Evolutionary conservation across 2,329 filamentous ascomycete species (phyloP).

Genomic region (Chaetomium olivaceum): DNA sequence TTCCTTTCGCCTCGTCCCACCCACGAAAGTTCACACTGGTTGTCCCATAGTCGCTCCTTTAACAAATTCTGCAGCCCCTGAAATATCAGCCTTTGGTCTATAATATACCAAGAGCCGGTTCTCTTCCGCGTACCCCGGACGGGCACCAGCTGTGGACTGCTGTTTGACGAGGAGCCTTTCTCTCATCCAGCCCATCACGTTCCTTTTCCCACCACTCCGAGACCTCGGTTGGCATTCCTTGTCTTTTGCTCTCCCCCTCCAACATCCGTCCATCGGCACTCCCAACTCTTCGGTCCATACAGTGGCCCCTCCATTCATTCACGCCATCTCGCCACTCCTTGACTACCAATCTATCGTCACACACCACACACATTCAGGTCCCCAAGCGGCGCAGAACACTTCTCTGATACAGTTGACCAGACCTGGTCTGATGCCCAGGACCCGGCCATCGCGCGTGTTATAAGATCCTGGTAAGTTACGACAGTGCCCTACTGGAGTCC

Average conservation of each 20-base stretch:
- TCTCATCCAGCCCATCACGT: slow-evolving; percentile 38
- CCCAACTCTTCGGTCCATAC: slow-evolving; percentile 41
- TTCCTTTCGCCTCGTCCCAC: slow-evolving; percentile 50
- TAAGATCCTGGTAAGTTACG: slow-evolving; percentile 46
- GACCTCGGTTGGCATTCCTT: slow-evolving; percentile 29
- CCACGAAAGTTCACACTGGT: slow-evolving; percentile 41
- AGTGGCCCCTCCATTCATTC: slow-evolving; percentile 34
- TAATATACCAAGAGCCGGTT: slow-evolving; percentile 57
- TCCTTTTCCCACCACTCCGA: slow-evolving; percentile 37
- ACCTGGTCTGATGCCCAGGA: slow-evolving; percentile 36
- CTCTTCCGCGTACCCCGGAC: slow-evolving; percentile 50
- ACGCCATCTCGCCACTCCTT: slow-evolving; percentile 18
- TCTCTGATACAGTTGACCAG: slow-evolving; percentile 34
- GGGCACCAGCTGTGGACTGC: slow-evolving; percentile 42
- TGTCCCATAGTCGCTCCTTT: slow-evolving; percentile 53
- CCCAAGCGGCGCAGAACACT: slow-evolving; percentile 26
- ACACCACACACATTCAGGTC: slow-evolving; percentile 8
- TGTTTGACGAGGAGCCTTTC: slow-evolving; percentile 46
- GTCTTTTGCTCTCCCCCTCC: slow-evolving; percentile 24
- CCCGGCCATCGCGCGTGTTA: slow-evolving; percentile 39
- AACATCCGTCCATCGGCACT: slow-evolving; percentile 35
- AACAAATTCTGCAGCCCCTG: slow-evolving; percentile 45
- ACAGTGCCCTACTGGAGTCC: slow-evolving; percentile 37
- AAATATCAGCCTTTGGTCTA: slow-evolving; percentile 45
- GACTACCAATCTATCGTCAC: slow-evolving; percentile 5